Base-by-base conservation (phyloP, 352 stramenopile species). In the Globisporangium echinulatum region DNA sequence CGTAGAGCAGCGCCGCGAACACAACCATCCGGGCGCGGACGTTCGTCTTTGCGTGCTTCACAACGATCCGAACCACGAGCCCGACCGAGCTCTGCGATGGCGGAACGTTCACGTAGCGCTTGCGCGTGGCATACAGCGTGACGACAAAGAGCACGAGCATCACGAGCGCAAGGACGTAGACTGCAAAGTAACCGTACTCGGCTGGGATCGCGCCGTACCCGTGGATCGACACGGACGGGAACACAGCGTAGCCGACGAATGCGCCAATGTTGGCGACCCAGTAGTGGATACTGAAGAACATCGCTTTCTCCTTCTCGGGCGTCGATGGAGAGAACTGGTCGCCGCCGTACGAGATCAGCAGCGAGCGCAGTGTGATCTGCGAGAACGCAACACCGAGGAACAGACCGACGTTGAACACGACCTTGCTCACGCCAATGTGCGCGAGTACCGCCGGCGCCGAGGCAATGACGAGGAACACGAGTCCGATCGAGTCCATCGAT, bases 231-330 rank as follows among this genome's bases (percentile, higher is more conserved):
- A 96, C 65, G 36, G 77, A 83, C 19, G 82, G 80, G 38, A 95
- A 79, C 37, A 91, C 78, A 4, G 70, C 84, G 66, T 92, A 96
- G 59, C 76, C 84, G 58, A 95, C 77, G 4, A 71, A 59, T 5
- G 84, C 72, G 19, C 85, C 84, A 46, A 90, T 64, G 64, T 92
- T 91, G 53, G 91, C 78, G 47, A 66, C 71, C 67, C 75, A 91
- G 71, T 94, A 96, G 62, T 92, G 92, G 40, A 76, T 81, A 49
- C 73, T 88, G 72, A 94, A 96, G 67, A 85, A 96, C 19, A 61
- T 78, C 14, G 73, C 66, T 49, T 86, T 79, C 25, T 85, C 61
- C 14, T 74, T 69, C 39, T 68, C 58, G 1, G 66, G 71, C 19
- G 75, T 71, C n/a, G 58, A 57, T 5, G 73, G 74, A 9, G 80